These are phyloP conservation scores for Globisporangium middletonii DNA, from an alignment of 352 stramenopile genomes.

Conservation along the genomic window DNA sequence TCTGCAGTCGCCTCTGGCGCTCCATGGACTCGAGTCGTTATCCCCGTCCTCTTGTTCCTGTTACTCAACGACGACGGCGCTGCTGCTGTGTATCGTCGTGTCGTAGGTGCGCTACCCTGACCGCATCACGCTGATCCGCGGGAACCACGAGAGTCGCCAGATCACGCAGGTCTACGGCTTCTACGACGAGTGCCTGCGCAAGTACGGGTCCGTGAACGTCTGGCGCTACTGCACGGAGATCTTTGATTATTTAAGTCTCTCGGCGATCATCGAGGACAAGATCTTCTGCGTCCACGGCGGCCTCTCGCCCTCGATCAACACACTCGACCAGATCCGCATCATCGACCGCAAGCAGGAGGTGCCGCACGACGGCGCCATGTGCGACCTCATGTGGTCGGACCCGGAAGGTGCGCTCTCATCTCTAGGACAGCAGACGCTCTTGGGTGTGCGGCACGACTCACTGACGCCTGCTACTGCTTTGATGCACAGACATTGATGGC, in stretches of 20 bases:
- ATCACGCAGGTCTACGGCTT: conserved; percentile 41
- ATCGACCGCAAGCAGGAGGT: conserved; percentile 99
- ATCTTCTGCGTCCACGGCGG: conserved; percentile 99
- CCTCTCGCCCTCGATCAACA: conserved; percentile 91
- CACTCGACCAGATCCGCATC: conserved; percentile 85
- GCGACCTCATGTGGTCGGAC: conserved; percentile 95
- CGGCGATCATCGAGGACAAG: conserved; percentile 98
- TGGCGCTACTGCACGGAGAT: conserved; percentile 99
- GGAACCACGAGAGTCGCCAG: conserved; percentile 51
- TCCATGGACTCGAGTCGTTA: background rate
- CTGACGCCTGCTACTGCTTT: conserved; percentile 18
- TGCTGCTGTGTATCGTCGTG: no score
- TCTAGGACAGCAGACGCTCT: conserved; percentile 27
- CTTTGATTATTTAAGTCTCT: conserved; percentile 99
- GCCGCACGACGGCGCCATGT: conserved; percentile 98
- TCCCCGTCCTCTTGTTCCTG: background rate
- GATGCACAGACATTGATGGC: conserved; percentile 93
- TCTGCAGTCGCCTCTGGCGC: no score
- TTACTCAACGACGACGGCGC: background rate
- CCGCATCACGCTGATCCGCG: conserved; percentile 96
- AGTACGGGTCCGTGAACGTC: conserved; percentile 94
- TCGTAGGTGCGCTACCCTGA: conserved; percentile 94
- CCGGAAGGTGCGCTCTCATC: conserved; percentile 72
- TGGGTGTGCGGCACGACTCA: background rate
- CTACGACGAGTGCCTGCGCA: conserved; percentile 66